phyloP scores from a whole-genome alignment of 2,329 filamentous ascomycete species.

The Huntiella abstrusa region DNA sequence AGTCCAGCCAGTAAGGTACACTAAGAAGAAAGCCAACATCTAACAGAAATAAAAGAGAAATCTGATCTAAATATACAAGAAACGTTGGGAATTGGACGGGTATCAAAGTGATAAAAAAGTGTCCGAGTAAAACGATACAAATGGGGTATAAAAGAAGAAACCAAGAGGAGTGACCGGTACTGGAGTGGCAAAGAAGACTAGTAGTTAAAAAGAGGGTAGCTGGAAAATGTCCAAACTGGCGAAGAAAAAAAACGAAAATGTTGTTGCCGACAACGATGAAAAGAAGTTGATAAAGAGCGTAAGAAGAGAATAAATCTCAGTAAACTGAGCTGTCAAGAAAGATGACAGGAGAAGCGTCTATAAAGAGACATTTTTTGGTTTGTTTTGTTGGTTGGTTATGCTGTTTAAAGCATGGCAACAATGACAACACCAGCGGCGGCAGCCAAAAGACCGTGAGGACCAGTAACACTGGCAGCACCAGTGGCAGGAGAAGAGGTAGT shows the following conservation, averaged over 20 bases:
- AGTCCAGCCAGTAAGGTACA: background rate
- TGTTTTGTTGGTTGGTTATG: background rate
- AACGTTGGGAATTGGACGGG: background rate
- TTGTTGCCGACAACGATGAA: constrained; percentile 6
- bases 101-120: background rate
- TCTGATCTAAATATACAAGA: background rate
- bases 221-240: too few species aligned
- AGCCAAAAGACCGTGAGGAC: constrained; percentile 27
- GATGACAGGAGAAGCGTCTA: constrained; percentile 4
- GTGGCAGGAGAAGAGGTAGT: constrained; percentile 19
- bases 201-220: too few species aligned
- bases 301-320: constrained; percentile 3
- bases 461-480: constrained; percentile 24
- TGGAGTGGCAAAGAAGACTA: too few species aligned
- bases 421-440: constrained; percentile 31
- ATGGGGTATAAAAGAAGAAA: background rate
- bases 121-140: background rate
- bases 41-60: background rate
- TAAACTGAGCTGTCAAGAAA: background rate
- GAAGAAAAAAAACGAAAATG: background rate
- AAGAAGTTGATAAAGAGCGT: constrained; percentile 5
- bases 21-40: background rate
- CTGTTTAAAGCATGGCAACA: constrained; percentile 30
- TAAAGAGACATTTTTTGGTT: constrained; percentile 2
- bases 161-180: too few species aligned